Evolutionary conservation across 768 basidiomycete species (phyloP), one percentile per base, ranked within the genome.

Genomic region (Cystofilobasidium ferigula): DNA sequence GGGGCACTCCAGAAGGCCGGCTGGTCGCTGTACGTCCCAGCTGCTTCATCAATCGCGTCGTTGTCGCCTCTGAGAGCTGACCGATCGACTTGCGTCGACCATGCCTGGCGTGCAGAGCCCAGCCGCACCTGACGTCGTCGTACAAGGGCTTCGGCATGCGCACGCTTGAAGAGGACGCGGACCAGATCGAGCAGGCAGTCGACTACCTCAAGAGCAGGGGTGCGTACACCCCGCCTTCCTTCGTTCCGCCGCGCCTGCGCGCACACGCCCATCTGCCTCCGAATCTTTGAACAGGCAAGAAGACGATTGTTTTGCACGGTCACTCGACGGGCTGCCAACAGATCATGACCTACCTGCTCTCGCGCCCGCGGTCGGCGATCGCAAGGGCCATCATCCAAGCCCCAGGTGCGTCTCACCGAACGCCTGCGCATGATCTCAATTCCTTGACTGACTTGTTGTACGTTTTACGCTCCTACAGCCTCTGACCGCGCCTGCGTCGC

Each of bases 311-410:
- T 10, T 20, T 60, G 4, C n/a, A 43, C 26, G 65, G 65, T 40
- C 65, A 67, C 43, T 67, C 65, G 13, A 67, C 65, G 8, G 65
- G 65, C 18, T 67, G 65, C 40, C 65, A 67, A 34, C 65, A 67
- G n/a, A 67, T 53, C 28, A 67, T 67, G 60, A 38, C 42, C 28
- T 67, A 67, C 45, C 60, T 67, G 22, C 30, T 57, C 32, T 47
- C 53, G 20, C 48, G 38, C 18, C 28, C 38, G 22, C 51, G 65
- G 13, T 42, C 59, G 9, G 1, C 5, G 1, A 47, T 67, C 40
- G 20, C 30, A 10, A 30, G 28, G 30, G 65, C 48, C 8, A 67
- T 67, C 60, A 36, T 67, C 10, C 65, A 67, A 32, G 65, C 65
- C 7, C 65, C 65, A 22, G 65, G 65, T 67, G 18, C 32, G 63